Conservation (phyloP, 805 yeast genomes). For the Allodekkera sacchari region DNA sequence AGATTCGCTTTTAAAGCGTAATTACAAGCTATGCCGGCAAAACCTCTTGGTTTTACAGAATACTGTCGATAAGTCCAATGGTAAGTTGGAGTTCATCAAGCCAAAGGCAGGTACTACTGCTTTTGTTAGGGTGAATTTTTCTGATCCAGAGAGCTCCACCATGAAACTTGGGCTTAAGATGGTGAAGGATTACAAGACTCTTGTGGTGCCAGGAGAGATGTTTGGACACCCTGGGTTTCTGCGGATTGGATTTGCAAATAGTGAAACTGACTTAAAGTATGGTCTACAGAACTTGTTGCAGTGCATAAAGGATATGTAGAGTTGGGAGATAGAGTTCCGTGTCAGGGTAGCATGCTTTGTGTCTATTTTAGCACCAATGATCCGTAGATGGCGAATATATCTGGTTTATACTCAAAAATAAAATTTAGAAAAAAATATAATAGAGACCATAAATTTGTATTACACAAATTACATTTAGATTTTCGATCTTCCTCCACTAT, state of each 20-base stretch:
- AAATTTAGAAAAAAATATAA: too few species aligned
- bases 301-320: not conserved
- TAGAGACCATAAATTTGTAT: too few species aligned
- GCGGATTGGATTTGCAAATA: slow-evolving; percentile 43
- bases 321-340: slow-evolving; percentile 7
- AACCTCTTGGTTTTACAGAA: slow-evolving; percentile 30
- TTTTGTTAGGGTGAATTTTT: slow-evolving; percentile 28
- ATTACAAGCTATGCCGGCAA: slow-evolving; percentile 28
- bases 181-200: slow-evolving; percentile 25
- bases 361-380: too few species aligned
- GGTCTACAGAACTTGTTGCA: slow-evolving; percentile 22
- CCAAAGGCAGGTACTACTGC: slow-evolving; percentile 44
- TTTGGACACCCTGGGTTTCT: slow-evolving; percentile 34
- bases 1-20: slow-evolving; percentile 29
- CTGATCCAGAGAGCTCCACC: slow-evolving; percentile 16
- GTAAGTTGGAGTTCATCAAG: slow-evolving; percentile 29
- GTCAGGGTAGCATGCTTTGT: too few species aligned
- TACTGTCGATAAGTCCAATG: slow-evolving; percentile 25
- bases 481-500: too few species aligned
- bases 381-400: too few species aligned
- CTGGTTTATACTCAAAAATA: too few species aligned
- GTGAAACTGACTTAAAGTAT: slow-evolving; percentile 23
- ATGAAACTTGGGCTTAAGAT: slow-evolving; percentile 27
- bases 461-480: too few species aligned
- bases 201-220: slow-evolving; percentile 43